Conservation (phyloP, 352 stramenopile genomes). For the Heterotrichella gracilis region DNA sequence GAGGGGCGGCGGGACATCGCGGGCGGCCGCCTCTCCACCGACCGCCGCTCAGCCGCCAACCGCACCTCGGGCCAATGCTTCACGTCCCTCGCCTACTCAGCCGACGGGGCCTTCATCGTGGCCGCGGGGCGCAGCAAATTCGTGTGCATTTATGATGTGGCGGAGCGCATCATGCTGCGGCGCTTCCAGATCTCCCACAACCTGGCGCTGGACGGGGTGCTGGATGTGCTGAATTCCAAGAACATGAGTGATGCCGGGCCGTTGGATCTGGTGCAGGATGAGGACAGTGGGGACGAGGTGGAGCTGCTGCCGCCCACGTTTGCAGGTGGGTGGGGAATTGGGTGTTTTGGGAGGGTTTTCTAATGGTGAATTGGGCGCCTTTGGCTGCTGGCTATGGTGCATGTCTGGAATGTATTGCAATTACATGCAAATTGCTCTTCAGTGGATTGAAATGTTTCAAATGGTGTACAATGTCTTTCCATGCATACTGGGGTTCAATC, state of each 20-base stretch:
- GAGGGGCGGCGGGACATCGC: constrained; percentile 75
- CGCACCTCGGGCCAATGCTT: constrained; percentile 74
- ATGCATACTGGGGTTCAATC: too few species aligned
- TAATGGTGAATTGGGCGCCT: too few species aligned
- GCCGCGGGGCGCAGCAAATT: constrained; percentile 84
- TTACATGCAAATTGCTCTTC: too few species aligned
- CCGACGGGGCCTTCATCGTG: constrained; percentile 76
- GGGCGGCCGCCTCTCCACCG: constrained; percentile 42
- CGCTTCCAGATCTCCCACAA: constrained; percentile 98
- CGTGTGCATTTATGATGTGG: constrained; percentile 93
- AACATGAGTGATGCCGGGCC: constrained; percentile 36
- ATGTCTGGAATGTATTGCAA: too few species aligned
- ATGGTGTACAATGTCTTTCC: too few species aligned
- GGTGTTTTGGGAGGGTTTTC: too few species aligned
- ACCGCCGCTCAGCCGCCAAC: constrained; percentile 42
- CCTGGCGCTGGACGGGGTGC: constrained; percentile 47
- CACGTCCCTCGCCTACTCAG: constrained; percentile 89
- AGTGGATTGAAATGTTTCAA: too few species aligned
- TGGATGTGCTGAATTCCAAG: constrained; percentile 65
- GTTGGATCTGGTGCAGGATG: constrained; percentile 19
- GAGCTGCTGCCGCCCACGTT: too few species aligned
- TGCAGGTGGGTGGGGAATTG: too few species aligned
- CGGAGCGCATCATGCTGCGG: constrained; percentile 63
- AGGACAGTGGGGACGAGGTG: too few species aligned
- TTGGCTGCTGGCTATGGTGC: too few species aligned